Conservation (phyloP, 2,329 filamentous ascomycete genomes). For the Eutypa lata region DNA sequence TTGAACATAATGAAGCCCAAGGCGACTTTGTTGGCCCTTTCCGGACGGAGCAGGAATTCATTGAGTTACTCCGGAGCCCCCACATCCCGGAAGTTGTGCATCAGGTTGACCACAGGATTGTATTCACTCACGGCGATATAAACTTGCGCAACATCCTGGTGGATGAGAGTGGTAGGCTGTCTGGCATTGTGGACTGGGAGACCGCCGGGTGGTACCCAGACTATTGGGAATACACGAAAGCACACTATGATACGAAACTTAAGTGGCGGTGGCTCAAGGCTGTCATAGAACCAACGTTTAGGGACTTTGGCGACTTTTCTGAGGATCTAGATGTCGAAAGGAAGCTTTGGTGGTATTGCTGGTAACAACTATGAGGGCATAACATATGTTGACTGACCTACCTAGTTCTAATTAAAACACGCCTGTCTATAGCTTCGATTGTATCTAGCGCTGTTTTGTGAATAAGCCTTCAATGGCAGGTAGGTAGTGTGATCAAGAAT, state of each 20-base stretch:
- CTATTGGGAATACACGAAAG: not conserved
- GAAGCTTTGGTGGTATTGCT: not conserved
- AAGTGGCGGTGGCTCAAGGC: not conserved
- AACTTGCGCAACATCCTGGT: not conserved
- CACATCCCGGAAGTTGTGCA: conserved; percentile 7
- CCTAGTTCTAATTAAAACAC: too few species aligned
- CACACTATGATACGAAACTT: not conserved
- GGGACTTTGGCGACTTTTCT: not conserved
- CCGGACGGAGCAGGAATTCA: conserved; percentile 6
- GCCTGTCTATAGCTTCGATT: too few species aligned
- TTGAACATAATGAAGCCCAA: conserved; percentile 3
- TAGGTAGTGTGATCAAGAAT: too few species aligned
- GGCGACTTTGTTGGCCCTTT: conserved; percentile 10
- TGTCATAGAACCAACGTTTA: not conserved
- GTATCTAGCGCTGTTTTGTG: too few species aligned
- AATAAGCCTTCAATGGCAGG: too few species aligned
- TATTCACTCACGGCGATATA: not conserved
- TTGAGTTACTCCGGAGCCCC: conserved; percentile 1
- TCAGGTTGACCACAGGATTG: not conserved
- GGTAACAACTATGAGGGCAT: too few species aligned
- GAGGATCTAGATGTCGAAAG: not conserved
- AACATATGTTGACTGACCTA: too few species aligned
- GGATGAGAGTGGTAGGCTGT: not conserved
- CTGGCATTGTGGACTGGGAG: not conserved
- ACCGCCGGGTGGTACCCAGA: not conserved